Evolutionary conservation across 2,329 filamentous ascomycete genomes (phyloP), one percentile per base, ranked within the genome.

Genomic region (Venturia oleaginea): DNA sequence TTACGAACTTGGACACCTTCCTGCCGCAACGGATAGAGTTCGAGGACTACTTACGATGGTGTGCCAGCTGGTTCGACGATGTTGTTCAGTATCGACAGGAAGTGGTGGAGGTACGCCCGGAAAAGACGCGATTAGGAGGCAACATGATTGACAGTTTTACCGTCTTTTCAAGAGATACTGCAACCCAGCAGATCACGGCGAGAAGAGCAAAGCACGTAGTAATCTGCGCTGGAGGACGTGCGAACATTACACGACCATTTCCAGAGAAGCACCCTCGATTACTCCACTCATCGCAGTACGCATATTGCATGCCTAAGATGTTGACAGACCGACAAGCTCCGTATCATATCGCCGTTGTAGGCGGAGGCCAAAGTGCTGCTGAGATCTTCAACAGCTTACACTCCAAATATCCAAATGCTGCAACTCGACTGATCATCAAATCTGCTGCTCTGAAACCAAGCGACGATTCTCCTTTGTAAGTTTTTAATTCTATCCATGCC

Each of bases 11-110:
- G 60, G 83, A 85, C 71, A 97, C 93, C 0, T 97, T 97, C 78
- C 77, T 95, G 38, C 93, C 93, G 0, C 86, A 90, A 37, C 85
- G 93, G 32, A 81, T 88, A 67, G 93, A 97, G 78, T 97, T 95
- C 72, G 92, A 97, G 74, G 92, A 96, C 76, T 97, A 97, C 77
- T 87, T 97, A 76, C 84, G 88, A 67, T 97, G 93, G 93, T 96
- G 91, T 73, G 90, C 93, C 15, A 80, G 84, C 66, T 87, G 87
- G 73, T 97, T 97, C 72, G 83, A 83, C 61, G 76, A 86, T 67
- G 78, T 88, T 54, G 89, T 95, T 59, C 81, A 82, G 60, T 97
- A 97, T 73, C 83, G 84, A 66, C 86, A 88, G 70, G 89, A 95
- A 74, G 92, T 94, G 3, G 73, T 90, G 43, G 83, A 86, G 24